These are phyloP conservation scores for Uromyces viciae-fabae DNA, from an alignment of 1,284 basidiomycete genomes.

Conservation along the genomic window DNA sequence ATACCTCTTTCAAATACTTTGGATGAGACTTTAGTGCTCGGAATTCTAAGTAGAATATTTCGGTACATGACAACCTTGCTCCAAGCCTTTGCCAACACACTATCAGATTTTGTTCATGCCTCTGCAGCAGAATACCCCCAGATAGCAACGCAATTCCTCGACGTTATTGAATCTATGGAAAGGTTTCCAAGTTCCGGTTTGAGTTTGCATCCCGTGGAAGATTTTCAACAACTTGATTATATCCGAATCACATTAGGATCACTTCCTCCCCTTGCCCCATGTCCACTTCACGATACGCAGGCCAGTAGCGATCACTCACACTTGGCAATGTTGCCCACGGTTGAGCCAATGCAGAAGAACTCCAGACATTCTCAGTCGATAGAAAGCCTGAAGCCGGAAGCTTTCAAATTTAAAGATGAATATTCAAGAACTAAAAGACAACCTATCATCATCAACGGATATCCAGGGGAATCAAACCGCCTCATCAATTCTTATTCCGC, in stretches of 20 bases:
- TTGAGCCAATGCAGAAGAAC: not conserved
- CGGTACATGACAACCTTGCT: slow-evolving; percentile 16
- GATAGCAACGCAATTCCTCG: not conserved
- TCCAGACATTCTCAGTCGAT: not conserved
- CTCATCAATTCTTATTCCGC: not conserved
- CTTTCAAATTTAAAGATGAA: not conserved
- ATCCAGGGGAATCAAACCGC: not conserved
- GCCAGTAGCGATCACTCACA: not conserved
- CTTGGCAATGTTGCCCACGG: not conserved
- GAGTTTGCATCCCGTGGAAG: slow-evolving; percentile 15
- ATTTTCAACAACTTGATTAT: slow-evolving; percentile 9
- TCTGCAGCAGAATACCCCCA: not conserved
- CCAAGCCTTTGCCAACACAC: not conserved
- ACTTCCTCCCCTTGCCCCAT: not conserved
- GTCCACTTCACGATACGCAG: not conserved
- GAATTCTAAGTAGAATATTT: slow-evolving; percentile 23
- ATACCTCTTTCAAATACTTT: not conserved
- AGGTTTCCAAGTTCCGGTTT: slow-evolving; percentile 28
- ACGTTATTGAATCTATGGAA: slow-evolving; percentile 5
- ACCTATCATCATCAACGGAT: not conserved
- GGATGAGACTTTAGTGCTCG: slow-evolving; percentile 19
- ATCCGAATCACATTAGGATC: slow-evolving; percentile 8
- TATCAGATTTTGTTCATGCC: not conserved
- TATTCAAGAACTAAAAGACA: not conserved
- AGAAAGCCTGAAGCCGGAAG: not conserved